Evolutionary conservation across 257 asterid species (phyloP).

Genomic region (Solanum tarapatanum): DNA sequence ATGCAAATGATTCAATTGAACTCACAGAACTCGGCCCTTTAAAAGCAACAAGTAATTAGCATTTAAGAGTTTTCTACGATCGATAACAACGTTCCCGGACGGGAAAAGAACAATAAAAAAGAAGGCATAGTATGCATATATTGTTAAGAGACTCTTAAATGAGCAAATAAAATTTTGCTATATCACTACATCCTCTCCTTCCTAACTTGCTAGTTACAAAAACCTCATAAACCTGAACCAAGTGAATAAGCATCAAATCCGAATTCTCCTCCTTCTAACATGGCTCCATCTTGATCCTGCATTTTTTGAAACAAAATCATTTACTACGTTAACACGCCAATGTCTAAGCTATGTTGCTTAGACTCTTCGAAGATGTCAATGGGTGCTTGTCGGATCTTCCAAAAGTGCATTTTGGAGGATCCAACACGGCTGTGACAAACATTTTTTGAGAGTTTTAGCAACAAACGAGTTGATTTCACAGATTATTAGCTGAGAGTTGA

Average conservation of each 20-base stretch:
- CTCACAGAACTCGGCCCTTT: background rate
- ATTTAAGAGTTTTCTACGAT: background rate
- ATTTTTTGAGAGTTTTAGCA: background rate
- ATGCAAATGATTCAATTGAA: background rate
- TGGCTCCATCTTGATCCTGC: slow-evolving; percentile 62
- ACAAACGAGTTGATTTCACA: background rate
- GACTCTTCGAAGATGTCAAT: background rate
- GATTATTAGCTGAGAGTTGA: background rate
- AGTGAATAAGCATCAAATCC: slow-evolving; percentile 43
- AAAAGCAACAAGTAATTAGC: background rate
- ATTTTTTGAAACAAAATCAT: slow-evolving; percentile 1
- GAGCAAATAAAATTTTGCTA: background rate
- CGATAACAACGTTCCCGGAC: background rate
- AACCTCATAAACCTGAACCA: slow-evolving; percentile 35
- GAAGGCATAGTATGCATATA: background rate
- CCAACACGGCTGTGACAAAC: background rate
- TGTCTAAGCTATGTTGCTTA: background rate
- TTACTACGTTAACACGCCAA: background rate
- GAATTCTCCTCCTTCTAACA: slow-evolving; percentile 40
- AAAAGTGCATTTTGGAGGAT: background rate
- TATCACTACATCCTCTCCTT: background rate
- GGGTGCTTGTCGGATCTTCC: background rate
- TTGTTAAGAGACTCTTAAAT: background rate
- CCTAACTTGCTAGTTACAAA: background rate
- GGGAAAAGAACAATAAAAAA: background rate